phyloP scores from a whole-genome alignment of 345 rosid species.

The Ailanthus altissimus region DNA sequence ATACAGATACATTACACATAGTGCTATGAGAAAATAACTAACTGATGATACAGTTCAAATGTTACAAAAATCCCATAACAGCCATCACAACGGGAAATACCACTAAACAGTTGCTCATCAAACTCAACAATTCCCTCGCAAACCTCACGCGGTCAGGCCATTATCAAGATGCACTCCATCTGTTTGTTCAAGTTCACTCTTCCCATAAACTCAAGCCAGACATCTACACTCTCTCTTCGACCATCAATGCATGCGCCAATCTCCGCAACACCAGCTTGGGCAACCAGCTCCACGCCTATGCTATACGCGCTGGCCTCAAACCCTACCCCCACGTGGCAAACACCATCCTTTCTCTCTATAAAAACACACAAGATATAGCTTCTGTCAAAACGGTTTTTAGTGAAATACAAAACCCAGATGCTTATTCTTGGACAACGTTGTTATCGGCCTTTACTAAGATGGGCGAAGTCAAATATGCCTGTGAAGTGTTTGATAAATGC shows the following conservation, averaged over 20 bases:
- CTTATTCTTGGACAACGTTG: conserved; percentile 69
- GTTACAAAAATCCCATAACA: conserved; percentile 20
- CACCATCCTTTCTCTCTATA: conserved; percentile 63
- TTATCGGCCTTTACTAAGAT: conserved; percentile 47
- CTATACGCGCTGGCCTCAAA: conserved; percentile 51
- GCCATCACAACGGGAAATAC: conserved; percentile 20
- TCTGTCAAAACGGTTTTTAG: conserved; percentile 48
- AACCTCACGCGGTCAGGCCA: conserved; percentile 44
- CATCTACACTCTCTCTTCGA: conserved; percentile 59
- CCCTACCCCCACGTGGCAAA: conserved; percentile 53
- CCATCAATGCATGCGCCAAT: conserved; percentile 58
- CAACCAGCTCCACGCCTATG: conserved; percentile 54
- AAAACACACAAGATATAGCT: conserved; percentile 36
- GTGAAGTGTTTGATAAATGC: conserved; percentile 61
- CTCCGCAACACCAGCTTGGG: conserved; percentile 46
- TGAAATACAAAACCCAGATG: conserved; percentile 62
- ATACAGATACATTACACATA: no score
- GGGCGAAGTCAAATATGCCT: conserved; percentile 50
- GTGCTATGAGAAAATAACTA: no score
- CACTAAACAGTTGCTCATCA: conserved; percentile 33
- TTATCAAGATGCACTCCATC: conserved; percentile 49
- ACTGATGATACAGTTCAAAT: background rate
- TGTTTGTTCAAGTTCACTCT: conserved; percentile 47
- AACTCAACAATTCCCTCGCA: conserved; percentile 53
- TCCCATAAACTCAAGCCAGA: conserved; percentile 51